Evolutionary conservation across 768 basidiomycete genomes (phyloP).

Genomic region (Gymnopilus dilepis): DNA sequence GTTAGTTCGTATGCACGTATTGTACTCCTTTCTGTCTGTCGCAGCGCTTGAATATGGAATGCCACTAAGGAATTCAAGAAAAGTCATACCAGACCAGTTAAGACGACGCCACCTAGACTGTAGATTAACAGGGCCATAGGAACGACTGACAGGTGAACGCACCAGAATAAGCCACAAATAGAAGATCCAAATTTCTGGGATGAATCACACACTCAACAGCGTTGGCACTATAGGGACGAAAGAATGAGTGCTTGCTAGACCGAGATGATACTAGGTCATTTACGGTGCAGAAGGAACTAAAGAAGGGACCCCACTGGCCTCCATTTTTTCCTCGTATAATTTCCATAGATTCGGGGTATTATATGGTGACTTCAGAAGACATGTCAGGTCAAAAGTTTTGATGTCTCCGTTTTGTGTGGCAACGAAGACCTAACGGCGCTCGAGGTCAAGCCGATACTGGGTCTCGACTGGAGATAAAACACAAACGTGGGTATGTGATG

Average conservation of each 20-base stretch:
- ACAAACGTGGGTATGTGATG: slow-evolving; percentile 73
- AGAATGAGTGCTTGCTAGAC: neutral
- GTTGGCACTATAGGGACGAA: slow-evolving; percentile 40
- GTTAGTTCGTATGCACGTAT: slow-evolving; percentile 70
- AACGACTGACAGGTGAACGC: slow-evolving; percentile 13
- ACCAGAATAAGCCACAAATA: slow-evolving; percentile 83
- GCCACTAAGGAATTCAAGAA: neutral
- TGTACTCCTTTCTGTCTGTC: slow-evolving; percentile 52
- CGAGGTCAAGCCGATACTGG: slow-evolving; percentile 9
- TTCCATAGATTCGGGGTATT: slow-evolving; percentile 79
- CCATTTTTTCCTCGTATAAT: slow-evolving; percentile 64
- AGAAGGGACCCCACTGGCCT: slow-evolving; percentile 44
- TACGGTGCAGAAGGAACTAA: slow-evolving; percentile 25
- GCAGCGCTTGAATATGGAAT: neutral
- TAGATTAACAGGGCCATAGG: neutral
- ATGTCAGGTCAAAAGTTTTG: slow-evolving; percentile 77
- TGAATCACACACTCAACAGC: slow-evolving; percentile 69
- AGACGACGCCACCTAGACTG: slow-evolving; percentile 59
- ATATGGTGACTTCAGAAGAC: slow-evolving; percentile 68
- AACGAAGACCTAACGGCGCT: slow-evolving; percentile 47
- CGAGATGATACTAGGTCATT: neutral
- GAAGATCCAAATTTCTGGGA: slow-evolving; percentile 72
- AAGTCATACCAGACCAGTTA: slow-evolving; percentile 57
- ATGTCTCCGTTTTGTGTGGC: slow-evolving; percentile 60
- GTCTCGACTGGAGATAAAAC: slow-evolving; percentile 15